Conservation (phyloP, 2,329 filamentous ascomycete genomes). For the Neurospora sp. region DNA sequence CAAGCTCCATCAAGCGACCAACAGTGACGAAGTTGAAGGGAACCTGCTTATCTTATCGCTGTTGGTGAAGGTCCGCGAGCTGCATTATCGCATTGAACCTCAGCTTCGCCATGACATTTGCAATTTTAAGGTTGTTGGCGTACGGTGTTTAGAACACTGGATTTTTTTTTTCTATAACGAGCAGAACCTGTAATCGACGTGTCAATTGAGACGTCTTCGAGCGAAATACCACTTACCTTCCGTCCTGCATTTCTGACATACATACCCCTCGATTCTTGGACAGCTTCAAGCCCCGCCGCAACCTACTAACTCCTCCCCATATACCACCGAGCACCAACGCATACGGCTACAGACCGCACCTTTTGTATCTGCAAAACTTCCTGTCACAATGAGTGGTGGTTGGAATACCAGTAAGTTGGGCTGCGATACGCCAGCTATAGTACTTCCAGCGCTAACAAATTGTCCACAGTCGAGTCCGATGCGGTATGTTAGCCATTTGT, state of each 20-base stretch:
- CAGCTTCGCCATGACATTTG: not conserved
- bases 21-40: not conserved
- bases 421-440: conserved; percentile 1
- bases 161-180: not conserved
- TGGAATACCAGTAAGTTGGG: conserved; percentile 75
- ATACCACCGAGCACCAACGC: not conserved
- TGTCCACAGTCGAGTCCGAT: conserved; percentile 68
- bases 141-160: not conserved
- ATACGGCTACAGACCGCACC: not conserved
- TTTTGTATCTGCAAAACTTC: not conserved
- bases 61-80: not conserved
- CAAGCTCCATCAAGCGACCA: not conserved
- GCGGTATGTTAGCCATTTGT: conserved; percentile 50
- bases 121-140: not conserved
- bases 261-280: not conserved
- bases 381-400: conserved; percentile 36
- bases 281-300: not conserved
- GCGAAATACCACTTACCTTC: not conserved
- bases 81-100: not conserved
- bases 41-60: not conserved
- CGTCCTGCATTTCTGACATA: not conserved
- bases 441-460: conserved; percentile 9
- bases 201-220: not conserved
- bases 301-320: not conserved
- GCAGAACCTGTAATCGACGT: not conserved